Conservation (phyloP, 2,329 filamentous ascomycete species). For the Endothia cerciana region DNA sequence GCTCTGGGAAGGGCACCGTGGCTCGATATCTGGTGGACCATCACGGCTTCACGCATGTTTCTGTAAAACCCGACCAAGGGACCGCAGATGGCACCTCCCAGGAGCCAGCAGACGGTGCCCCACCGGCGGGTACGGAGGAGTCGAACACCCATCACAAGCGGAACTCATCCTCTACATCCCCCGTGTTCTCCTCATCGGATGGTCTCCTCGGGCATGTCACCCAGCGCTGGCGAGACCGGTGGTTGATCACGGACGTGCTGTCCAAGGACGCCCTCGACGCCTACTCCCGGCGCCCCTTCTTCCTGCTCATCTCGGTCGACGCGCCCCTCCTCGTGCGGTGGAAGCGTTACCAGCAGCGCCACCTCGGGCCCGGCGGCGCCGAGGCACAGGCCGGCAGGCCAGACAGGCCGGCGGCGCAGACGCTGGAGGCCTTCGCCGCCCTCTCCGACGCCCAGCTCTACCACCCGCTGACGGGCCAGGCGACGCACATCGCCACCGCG, state of each 20-base stretch:
- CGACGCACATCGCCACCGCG: conserved; percentile 78
- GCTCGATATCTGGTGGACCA: conserved; percentile 84
- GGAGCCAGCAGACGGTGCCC: not conserved
- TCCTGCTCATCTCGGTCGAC: conserved; percentile 89
- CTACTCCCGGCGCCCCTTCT: conserved; percentile 82
- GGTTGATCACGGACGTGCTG: conserved; percentile 84
- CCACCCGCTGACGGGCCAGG: conserved; percentile 63
- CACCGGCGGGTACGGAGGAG: conserved; percentile 7
- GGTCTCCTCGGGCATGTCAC: conserved; percentile 85
- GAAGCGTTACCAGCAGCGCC: conserved; percentile 66
- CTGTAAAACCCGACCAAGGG: conserved; percentile 19
- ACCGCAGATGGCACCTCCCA: not conserved
- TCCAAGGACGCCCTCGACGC: conserved; percentile 74
- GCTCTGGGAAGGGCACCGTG: conserved; percentile 88
- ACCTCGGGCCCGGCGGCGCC: conserved; percentile 21
- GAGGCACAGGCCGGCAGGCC: conserved; percentile 25
- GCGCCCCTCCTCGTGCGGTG: conserved; percentile 85
- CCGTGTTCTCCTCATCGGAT: conserved; percentile 64
- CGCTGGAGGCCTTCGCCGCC: conserved; percentile 59
- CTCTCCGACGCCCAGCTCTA: conserved; percentile 78
- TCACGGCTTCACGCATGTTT: conserved; percentile 72
- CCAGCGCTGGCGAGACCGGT: conserved; percentile 78
- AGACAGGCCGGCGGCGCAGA: conserved; percentile 27
- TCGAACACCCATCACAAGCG: conserved; percentile 19
- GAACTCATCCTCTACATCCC: conserved; percentile 25